Evolutionary conservation across 139 green algal genomes (phyloP), one percentile per base, ranked within the genome.

Genomic region (Ettlia oleoabundans): DNA sequence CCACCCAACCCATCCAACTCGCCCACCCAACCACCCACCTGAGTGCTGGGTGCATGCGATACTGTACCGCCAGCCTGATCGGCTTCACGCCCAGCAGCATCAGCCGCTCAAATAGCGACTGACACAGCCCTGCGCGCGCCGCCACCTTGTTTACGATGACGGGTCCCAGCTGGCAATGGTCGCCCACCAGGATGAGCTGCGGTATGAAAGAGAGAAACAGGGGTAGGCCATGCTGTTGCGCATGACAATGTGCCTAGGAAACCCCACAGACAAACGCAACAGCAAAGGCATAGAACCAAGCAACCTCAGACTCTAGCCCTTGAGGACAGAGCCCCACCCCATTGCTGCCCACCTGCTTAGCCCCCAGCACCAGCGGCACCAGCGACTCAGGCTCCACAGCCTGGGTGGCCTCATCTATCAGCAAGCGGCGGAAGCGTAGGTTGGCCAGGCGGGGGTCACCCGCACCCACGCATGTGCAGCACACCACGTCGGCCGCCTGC

Each of bases 11-110:
- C n/a, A 30, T 40, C 10, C 62, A n/a, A 43, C 64, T 63, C n/a
- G n/a, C n/a, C 2, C 41, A 7, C 2, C 18, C 1, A 2, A 7
- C 22, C 18, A 9, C 67, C 43, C 13, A 68, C 33, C 90, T 96
- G 38, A 99, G 88, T 79, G 89, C 94, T 38, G 97, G 97, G 90
- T 99, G 97, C 97, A 99, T 99, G 86, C 97, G 93, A 88, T 99
- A 99, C 62, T 80, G 67, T 28, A 95, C 94, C 90, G 97, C 93
- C 74, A 99, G 92, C 32, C 96, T 90, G 62, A 97, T 95, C 26
- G 96, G 96, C 83, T 95, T 95, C 51, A 98, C 89, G 8, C 97
- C 97, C 66, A 98, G 90, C 80, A 96, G 88, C 41, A 98, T 92
- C 38, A 99, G 91, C 42, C 97, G 87, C 91, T 99, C 97, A 86